Base-by-base conservation (phyloP, 1,284 basidiomycete genomes). In the Amylostereum areolatum region DNA sequence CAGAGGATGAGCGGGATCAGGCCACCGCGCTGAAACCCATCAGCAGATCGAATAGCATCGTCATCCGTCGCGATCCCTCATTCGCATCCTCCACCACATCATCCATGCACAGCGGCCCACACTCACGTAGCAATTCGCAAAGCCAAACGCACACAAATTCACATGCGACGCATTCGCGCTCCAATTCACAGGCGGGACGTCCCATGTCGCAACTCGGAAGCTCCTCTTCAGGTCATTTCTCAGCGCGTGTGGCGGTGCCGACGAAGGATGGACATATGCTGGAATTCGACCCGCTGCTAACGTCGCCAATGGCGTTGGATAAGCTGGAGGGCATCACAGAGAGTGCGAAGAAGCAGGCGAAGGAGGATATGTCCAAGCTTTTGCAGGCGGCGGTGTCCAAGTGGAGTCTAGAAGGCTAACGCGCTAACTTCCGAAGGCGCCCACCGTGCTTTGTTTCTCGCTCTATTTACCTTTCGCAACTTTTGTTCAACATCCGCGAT, bases 321-420 rank as follows among this genome's bases (percentile, higher is more conserved):
- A 79, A 77, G 40, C 69, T 90, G 9, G 81, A 86, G 51, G 86
- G 85, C 3, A 85, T 90, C 50, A 79, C 85, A 1, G 79, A 83
- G 50, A 85, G 83, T 57, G 85, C 88, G 34, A 90, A 89, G 73
- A 86, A 85, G 61, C 80, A 86, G 57, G 86, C 85, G 10, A 80
- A 78, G 57, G 75, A 81, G 46, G 87, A 89, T 55, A 85, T 89
- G 78, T 72, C 78, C 3, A 69, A 77, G 49, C 67, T 90, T 32
- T 78, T 89, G 31, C 78, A 81, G 60, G 77, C 80, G 43, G 79
- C 85, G 18, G 76, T 88, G 32, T 78, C 82, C 45, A 83, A 86
- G 58, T 90, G 87, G 87, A 82, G 76, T 55, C 74, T 85, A 44
- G 65, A 66, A 52, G 75, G 45, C 49, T 44, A 63, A 29, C 11